Base-by-base conservation (phyloP, 176 grass and related monocot species). In the Triticum timopheevii region DNA sequence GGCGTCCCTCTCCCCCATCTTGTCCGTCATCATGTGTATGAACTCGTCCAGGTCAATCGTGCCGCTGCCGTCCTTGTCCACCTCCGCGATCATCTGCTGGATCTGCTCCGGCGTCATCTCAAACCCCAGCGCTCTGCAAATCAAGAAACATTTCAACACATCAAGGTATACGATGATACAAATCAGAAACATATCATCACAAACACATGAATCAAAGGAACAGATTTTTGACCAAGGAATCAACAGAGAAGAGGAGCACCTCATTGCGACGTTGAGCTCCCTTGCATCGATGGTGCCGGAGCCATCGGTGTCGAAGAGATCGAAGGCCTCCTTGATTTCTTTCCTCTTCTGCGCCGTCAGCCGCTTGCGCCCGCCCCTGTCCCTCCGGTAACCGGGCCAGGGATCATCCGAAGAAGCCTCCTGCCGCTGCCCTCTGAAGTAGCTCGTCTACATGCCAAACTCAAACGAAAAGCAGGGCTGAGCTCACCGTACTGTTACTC, bases 41-140 rank as follows among this genome's bases (percentile, higher is more conserved):
- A 98, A 98, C 83, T 98, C 93, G 73, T 98, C 88, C 36, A 95
- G 93, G 83, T 98, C 91, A 74, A 95, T 98, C 15, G 91, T 87
- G 5, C 95, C 96, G 75, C 91, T 98, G 0, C 77, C 75, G 87
- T 95, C 91, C 87, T 93, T 93, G 73, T 98, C 96, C 54, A 98
- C 93, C 64, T 98, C 93, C 62, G 86, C 83, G 73, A 98, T 98
- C 91, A 98, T 93, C 87, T 92, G 88, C 3, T 79, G 22, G 69
- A 98, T 81, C 90, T 98, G 87, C 95, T 98, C 86, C 15, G 85
- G 85, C 64, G 87, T 95, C 88, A 93, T 79, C 88, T 95, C 95
- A 83, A 98, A 95, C 34, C 95, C 95, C 83, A 98, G 22, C 12
- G 95, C 93, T 64, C 95, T 98, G 91, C 7, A 54, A 54, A 54